Evolutionary conservation across 805 yeast species (phyloP).

Genomic region (Starmerella sirachaensis): DNA sequence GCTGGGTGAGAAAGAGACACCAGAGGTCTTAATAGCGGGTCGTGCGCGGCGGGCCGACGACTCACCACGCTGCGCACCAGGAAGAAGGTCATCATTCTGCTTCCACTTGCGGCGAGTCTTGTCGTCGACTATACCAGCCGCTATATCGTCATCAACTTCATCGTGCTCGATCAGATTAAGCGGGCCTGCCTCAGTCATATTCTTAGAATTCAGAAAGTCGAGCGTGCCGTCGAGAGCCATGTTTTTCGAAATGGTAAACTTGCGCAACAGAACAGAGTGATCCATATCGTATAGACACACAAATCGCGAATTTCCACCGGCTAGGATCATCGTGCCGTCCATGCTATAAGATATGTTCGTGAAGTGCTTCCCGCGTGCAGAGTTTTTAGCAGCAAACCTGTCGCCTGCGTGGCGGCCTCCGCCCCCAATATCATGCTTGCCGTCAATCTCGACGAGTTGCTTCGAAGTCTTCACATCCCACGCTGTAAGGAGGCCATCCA

Average conservation of each 20-base stretch:
- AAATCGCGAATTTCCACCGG: slow-evolving; percentile 87
- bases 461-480: slow-evolving; percentile 75
- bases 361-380: slow-evolving; percentile 75
- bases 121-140: slow-evolving; percentile 44
- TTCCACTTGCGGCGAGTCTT: slow-evolving; percentile 12
- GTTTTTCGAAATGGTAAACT: slow-evolving; percentile 76
- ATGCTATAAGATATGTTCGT: slow-evolving; percentile 72
- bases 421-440: slow-evolving; percentile 69
- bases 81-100: slow-evolving; percentile 47
- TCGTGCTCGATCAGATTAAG: slow-evolving; percentile 67
- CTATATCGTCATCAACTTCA: slow-evolving; percentile 77
- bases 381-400: slow-evolving; percentile 65
- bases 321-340: slow-evolving; percentile 78
- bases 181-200: slow-evolving; percentile 81
- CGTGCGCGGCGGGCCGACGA: slow-evolving; percentile 60
- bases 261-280: slow-evolving; percentile 71
- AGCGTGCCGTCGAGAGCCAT: slow-evolving; percentile 86
- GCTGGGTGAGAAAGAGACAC: slow-evolving; percentile 77
- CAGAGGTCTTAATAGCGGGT: slow-evolving; percentile 73
- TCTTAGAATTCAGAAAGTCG: slow-evolving; percentile 62
- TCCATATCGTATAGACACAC: slow-evolving; percentile 84
- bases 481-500: slow-evolving; percentile 75
- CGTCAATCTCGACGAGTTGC: slow-evolving; percentile 75
- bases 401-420: slow-evolving; percentile 70
- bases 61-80: slow-evolving; percentile 81